Evolutionary conservation across 1,284 basidiomycete genomes (phyloP).

Genomic region (Austropuccinia psidii): DNA sequence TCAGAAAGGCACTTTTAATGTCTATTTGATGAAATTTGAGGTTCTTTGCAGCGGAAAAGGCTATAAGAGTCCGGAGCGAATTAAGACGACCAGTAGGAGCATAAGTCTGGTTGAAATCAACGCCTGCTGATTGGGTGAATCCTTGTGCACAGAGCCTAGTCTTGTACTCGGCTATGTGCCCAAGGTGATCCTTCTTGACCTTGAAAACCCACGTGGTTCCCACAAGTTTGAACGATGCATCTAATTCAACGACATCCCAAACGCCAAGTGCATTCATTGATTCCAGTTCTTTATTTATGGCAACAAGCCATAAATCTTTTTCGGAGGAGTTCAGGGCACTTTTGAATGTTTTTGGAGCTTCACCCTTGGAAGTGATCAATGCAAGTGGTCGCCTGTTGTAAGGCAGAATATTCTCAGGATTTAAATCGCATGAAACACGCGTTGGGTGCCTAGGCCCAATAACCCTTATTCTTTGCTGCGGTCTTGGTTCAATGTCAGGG

Average conservation of each 20-base stretch:
- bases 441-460: too few relatives aligned
- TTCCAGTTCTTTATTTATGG: not conserved
- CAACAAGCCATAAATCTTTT: not conserved
- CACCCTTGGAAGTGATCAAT: too few relatives aligned
- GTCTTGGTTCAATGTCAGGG: too few relatives aligned
- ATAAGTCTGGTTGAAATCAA: not conserved
- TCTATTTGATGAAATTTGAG: conserved; percentile 7
- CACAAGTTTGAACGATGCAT: not conserved
- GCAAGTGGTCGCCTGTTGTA: too few relatives aligned
- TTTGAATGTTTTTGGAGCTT: too few relatives aligned
- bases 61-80: not conserved
- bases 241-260: not conserved
- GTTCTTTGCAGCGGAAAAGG: not conserved
- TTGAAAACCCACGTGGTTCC: conserved; percentile 1
- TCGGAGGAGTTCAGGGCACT: too few relatives aligned
- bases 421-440: too few relatives aligned
- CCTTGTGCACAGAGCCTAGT: not conserved
- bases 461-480: too few relatives aligned
- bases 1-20: not conserved
- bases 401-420: too few relatives aligned
- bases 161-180: not conserved
- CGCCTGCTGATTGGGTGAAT: not conserved
- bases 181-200: not conserved
- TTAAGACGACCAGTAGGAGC: not conserved
- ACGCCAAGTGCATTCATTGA: not conserved